phyloP scores from a whole-genome alignment of 495 filamentous ascomycete species.

The Amphirosellinia nigrospora region DNA sequence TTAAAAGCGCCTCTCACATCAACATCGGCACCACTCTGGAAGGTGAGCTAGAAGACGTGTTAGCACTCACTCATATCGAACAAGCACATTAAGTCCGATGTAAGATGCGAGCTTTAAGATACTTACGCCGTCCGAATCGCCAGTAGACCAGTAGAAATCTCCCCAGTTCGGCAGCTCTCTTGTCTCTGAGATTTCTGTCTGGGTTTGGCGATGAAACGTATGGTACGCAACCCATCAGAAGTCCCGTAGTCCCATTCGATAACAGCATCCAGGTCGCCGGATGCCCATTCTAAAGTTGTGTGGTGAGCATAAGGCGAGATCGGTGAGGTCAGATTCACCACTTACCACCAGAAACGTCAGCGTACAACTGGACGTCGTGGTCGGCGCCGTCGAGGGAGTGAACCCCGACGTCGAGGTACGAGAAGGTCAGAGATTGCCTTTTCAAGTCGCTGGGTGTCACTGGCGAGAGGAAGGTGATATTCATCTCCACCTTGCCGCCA shows the following conservation, averaged over 20 bases:
- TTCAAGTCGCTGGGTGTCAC: constrained; percentile 85
- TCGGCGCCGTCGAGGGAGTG: constrained; percentile 56
- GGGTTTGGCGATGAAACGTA: constrained; percentile 64
- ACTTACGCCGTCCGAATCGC: constrained; percentile 44
- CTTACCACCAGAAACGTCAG: constrained; percentile 86
- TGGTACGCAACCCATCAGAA: constrained; percentile 51
- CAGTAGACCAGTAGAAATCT: constrained; percentile 72
- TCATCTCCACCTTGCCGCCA: constrained; percentile 67
- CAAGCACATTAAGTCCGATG: not conserved
- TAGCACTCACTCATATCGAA: constrained; percentile 19
- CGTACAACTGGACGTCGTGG: constrained; percentile 78
- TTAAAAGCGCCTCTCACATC: constrained; percentile 71
- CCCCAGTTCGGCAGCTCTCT: constrained; percentile 86
- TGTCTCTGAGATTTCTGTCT: constrained; percentile 72
- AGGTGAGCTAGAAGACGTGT: constrained; percentile 46
- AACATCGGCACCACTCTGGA: constrained; percentile 72
- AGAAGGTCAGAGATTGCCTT: constrained; percentile 84
- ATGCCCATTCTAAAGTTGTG: constrained; percentile 48
- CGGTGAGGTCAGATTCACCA: constrained; percentile 54
- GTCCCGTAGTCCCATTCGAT: constrained; percentile 49
- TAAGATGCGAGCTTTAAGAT: not conserved
- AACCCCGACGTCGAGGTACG: constrained; percentile 79
- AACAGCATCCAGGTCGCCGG: constrained; percentile 45
- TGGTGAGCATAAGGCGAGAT: constrained; percentile 41
- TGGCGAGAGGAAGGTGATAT: constrained; percentile 84